Evolutionary conservation across 2,329 filamentous ascomycete genomes (phyloP).

Genomic region (Elsinoe australis): DNA sequence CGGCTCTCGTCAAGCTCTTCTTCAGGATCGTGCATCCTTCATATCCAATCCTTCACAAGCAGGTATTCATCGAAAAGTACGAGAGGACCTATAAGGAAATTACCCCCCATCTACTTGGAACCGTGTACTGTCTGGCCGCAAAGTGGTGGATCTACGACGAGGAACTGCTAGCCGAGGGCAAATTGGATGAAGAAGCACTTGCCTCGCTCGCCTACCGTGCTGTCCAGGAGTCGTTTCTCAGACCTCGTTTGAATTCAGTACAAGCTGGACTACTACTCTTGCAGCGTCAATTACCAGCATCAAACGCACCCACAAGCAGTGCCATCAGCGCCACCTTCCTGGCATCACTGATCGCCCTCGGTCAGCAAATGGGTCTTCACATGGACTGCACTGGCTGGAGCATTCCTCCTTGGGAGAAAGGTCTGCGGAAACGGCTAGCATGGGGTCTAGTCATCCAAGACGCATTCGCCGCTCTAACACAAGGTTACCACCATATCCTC

Average conservation of each 20-base stretch:
- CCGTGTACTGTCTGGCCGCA: constrained; percentile 55
- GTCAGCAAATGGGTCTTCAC: constrained; percentile 35
- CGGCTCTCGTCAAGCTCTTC: constrained; percentile 63
- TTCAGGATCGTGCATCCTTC: constrained; percentile 57
- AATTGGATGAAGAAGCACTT: constrained; percentile 35
- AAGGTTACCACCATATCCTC: constrained; percentile 27
- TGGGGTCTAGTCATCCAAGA: constrained; percentile 29
- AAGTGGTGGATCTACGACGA: constrained; percentile 55
- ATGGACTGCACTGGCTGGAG: constrained; percentile 26
- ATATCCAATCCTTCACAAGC: constrained; percentile 54
- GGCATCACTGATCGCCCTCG: constrained; percentile 33
- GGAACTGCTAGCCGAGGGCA: constrained; percentile 40
- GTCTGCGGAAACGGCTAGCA: constrained; percentile 26
- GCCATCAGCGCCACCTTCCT: constrained; percentile 27
- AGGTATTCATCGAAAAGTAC: constrained; percentile 56
- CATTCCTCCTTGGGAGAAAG: constrained; percentile 27
- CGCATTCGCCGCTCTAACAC: constrained; percentile 25
- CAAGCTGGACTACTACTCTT: constrained; percentile 35
- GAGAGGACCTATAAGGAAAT: constrained; percentile 50
- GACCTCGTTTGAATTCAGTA: constrained; percentile 37
- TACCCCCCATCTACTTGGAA: constrained; percentile 51
- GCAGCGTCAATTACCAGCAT: constrained; percentile 30
- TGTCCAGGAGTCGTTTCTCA: constrained; percentile 30
- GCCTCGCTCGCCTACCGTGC: constrained; percentile 28
- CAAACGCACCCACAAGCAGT: constrained; percentile 18